A percentile compares a stretch with the other conserved stretches of the same genome.
Conservation (phyloP, 2,329 filamentous ascomycete species). For the Cadophora sp. region DNA sequence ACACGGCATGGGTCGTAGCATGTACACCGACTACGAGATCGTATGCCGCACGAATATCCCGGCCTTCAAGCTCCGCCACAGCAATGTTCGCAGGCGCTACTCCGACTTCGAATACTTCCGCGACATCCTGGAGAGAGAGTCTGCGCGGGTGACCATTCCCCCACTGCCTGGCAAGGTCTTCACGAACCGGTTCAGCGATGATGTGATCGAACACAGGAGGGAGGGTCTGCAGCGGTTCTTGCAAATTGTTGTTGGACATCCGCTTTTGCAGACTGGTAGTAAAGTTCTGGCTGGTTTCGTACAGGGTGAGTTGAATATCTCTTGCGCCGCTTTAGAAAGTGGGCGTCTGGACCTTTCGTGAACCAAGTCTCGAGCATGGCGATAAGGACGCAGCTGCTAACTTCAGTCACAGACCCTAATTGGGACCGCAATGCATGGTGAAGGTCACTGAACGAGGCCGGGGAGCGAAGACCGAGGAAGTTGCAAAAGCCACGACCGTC, state of each 20-base stretch:
- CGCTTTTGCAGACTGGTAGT: slow-evolving; percentile 94
- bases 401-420: slow-evolving; percentile 67
- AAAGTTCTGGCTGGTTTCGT: slow-evolving; percentile 97
- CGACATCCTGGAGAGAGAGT: slow-evolving; percentile 96
- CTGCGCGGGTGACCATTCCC: slow-evolving; percentile 91
- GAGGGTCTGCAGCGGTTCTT: slow-evolving; percentile 94
- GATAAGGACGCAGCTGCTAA: slow-evolving; percentile 29
- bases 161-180: slow-evolving; percentile 97
- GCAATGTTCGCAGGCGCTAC: slow-evolving; percentile 89
- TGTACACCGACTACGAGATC: slow-evolving; percentile 99
- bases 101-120: slow-evolving; percentile 99
- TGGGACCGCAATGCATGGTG: slow-evolving; percentile 94
- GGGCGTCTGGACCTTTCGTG: not conserved
- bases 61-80: slow-evolving; percentile 93
- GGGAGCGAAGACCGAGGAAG: slow-evolving; percentile 48
- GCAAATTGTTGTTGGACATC: slow-evolving; percentile 97
- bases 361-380: not conserved
- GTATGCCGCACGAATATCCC: slow-evolving; percentile 98
- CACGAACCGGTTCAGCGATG: slow-evolving; percentile 96
- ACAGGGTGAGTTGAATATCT: slow-evolving; percentile 71
- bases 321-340: slow-evolving; percentile 4
- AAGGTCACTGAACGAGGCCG: slow-evolving; percentile 42
- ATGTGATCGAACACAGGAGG: slow-evolving; percentile 93
- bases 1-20: slow-evolving; percentile 90
- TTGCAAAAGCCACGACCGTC: slow-evolving; percentile 50